Conservation (phyloP, 129 eudicot species). For the Smallanthus sonchifolius region DNA sequence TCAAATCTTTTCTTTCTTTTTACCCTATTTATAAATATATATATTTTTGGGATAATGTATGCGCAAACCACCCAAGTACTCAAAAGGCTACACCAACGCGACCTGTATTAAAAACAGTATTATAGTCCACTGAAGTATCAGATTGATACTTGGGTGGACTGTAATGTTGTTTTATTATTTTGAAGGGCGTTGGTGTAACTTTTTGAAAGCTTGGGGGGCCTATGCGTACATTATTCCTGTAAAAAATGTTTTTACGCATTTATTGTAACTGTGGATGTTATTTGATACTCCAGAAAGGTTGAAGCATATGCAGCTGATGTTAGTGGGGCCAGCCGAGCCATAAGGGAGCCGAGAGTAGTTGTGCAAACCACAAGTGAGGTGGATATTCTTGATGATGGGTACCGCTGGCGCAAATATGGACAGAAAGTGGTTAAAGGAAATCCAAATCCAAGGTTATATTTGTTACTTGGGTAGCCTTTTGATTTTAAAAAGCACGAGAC, state of each 20-base stretch:
- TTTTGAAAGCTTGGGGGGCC: neutral
- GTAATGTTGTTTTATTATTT: too few species aligned
- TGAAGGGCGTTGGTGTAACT: too few species aligned
- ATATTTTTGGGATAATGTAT: neutral
- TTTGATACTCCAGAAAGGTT: constrained; percentile 43
- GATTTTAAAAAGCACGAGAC: too few species aligned
- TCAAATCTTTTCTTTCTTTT: neutral
- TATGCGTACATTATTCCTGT: neutral
- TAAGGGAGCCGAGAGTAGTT: constrained; percentile 76
- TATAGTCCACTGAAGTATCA: too few species aligned
- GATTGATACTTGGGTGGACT: too few species aligned
- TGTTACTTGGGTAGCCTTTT: neutral
- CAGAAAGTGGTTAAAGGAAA: constrained; percentile 81
- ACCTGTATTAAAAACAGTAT: too few species aligned
- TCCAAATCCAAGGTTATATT: constrained; percentile 69
- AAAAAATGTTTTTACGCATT: neutral
- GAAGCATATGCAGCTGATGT: constrained; percentile 59
- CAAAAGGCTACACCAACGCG: too few species aligned
- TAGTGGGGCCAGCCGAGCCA: constrained; percentile 59
- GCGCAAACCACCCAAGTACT: too few species aligned
- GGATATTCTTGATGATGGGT: constrained; percentile 75
- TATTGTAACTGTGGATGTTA: neutral
- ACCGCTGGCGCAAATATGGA: constrained; percentile 78
- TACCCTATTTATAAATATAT: neutral
- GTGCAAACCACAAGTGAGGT: constrained; percentile 81